phyloP scores from a whole-genome alignment of 805 yeast species.

The Hagleromyces aurorensis region DNA sequence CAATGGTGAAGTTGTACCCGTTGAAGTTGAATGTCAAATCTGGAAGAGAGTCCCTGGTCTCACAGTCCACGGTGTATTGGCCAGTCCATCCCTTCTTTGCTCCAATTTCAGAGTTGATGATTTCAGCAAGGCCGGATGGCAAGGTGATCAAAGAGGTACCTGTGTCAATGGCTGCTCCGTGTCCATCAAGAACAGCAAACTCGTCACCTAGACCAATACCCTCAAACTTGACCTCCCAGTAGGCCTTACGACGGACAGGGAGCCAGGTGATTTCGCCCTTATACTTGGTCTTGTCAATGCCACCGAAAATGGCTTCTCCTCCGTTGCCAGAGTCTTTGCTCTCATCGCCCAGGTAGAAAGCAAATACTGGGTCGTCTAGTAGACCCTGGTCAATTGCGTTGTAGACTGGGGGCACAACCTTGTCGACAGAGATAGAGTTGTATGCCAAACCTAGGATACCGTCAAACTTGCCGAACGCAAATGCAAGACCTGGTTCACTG shows the following conservation, averaged over 20 bases:
- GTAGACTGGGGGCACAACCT: conserved; percentile 89
- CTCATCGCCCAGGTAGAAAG: conserved; percentile 83
- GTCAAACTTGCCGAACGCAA: conserved; percentile 97
- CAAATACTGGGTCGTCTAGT: conserved; percentile 76
- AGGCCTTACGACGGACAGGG: conserved; percentile 98
- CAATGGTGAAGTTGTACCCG: conserved; percentile 85
- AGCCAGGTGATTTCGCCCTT: conserved; percentile 86
- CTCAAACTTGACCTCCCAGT: conserved; percentile 96
- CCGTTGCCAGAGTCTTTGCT: conserved; percentile 56
- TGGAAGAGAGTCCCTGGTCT: conserved; percentile 71
- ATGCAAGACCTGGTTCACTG: conserved; percentile 93
- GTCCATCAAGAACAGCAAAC: conserved; percentile 67
- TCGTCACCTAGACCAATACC: conserved; percentile 90
- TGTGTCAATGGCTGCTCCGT: conserved; percentile 98
- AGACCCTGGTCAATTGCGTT: conserved; percentile 77
- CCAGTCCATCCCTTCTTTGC: conserved; percentile 97
- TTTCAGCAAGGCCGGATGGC: conserved; percentile 94
- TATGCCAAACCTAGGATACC: conserved; percentile 95
- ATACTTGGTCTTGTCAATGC: conserved; percentile 69
- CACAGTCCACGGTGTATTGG: conserved; percentile 92
- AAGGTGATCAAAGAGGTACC: conserved; percentile 95
- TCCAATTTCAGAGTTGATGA: conserved; percentile 90
- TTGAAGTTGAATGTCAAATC: conserved; percentile 85
- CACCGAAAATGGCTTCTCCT: conserved; percentile 94
- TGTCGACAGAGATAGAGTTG: conserved; percentile 81